Evolutionary conservation across 1,139 yeast genomes (phyloP), one percentile per base, ranked within the genome.

Genomic region (Torulaspora globosa): DNA sequence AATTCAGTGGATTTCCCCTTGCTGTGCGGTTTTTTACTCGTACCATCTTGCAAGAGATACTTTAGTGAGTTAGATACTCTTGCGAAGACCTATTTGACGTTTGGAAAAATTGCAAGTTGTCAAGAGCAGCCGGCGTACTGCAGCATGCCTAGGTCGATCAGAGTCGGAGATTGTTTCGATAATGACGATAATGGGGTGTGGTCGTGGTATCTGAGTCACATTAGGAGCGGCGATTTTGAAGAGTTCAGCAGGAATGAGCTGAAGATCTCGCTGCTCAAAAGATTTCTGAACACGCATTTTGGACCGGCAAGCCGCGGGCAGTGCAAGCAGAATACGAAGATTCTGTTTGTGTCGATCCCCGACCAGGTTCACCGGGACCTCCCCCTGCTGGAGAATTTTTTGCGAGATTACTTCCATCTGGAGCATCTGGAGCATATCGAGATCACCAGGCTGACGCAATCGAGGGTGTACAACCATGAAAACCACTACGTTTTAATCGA

Each of bases 161-260:
- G 55, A 41, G 64, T 60, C 15, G 54, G 51, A 18, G 66, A 61
- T 43, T 58, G 61, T 44, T 63, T 53, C 44, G 64, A 55, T 15
- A 63, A 63, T 39, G 66, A 63, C 42, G 62, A 58, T 27, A 60
- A 62, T 45, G 67, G 66, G 15, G 47, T 63, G 27, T 64, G 67
- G 66, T 58, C 66, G 18, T 65, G 69, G 68, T 65, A 63, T 44
- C 37, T 65, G 26, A 39, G 53, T 21, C 61, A 62, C 42, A 50
- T 65, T n/a, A 49, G 68, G 36, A 52, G 55, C 12, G 69, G 68
- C 5, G 57, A 59, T 38, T 65, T 64, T 47, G 68, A 64, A 45
- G 66, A 64, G 48, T 44, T 65, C 12, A 56, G 55, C 3, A 53
- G 53, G 14, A 60, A 64, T 41, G 43, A 55, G 39, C 41, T 62